Evolutionary conservation across 495 filamentous ascomycete species (phyloP).

Genomic region (Sabuloglossum arenarium): DNA sequence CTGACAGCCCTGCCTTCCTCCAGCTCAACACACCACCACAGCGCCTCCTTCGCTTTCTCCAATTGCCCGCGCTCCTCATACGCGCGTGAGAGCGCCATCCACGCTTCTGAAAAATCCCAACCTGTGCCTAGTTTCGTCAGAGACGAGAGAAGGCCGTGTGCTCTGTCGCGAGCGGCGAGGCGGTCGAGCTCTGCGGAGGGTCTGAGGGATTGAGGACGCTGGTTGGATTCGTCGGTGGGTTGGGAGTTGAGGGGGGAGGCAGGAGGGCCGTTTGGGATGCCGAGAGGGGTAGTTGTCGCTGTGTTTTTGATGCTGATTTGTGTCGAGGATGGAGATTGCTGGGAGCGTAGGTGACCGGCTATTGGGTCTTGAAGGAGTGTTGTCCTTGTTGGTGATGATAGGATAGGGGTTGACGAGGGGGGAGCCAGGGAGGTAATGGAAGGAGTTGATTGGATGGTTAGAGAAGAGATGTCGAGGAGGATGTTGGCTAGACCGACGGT

Average conservation of each 20-base stretch:
- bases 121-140: constrained; percentile 71
- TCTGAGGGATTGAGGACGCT: background rate
- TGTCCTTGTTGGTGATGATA: background rate
- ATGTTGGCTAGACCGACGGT: constrained; percentile 68
- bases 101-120: constrained; percentile 89
- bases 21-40: constrained; percentile 61
- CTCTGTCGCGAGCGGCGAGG: constrained; percentile 69
- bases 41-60: constrained; percentile 57
- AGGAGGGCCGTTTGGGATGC: too few species aligned
- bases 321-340: background rate
- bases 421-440: background rate
- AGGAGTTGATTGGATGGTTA: constrained; percentile 11
- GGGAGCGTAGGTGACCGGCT: background rate
- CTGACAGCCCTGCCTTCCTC: constrained; percentile 44
- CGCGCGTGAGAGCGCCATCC: constrained; percentile 68
- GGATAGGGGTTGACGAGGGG: background rate
- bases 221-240: background rate
- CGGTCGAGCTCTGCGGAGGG: constrained; percentile 44
- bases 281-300: background rate
- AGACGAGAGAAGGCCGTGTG: constrained; percentile 56
- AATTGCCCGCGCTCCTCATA: constrained; percentile 68
- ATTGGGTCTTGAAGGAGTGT: background rate
- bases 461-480: constrained; percentile 65
- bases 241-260: background rate
- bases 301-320: background rate